These are phyloP conservation scores for Huntiella bhutanensis DNA, from an alignment of 2,329 filamentous ascomycete genomes.

Conservation along the genomic window DNA sequence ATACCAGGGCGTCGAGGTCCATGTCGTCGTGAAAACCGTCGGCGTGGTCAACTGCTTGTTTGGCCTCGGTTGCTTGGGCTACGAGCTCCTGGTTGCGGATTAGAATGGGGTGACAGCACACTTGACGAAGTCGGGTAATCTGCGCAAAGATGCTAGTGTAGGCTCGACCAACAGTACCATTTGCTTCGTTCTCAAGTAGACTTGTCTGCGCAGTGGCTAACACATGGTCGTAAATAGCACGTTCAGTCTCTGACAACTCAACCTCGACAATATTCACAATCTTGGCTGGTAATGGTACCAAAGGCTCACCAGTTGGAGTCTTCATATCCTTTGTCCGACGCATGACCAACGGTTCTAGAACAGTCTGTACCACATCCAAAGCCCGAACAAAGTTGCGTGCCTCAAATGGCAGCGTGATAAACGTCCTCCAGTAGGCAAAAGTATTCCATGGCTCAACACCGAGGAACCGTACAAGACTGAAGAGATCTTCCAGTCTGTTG, in stretches of 20 bases:
- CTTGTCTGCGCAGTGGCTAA: slow-evolving; percentile 65
- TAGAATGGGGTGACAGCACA: slow-evolving; percentile 81
- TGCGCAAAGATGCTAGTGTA: slow-evolving; percentile 97
- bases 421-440: slow-evolving; percentile 98
- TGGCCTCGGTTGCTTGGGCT: slow-evolving; percentile 73
- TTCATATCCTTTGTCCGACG: slow-evolving; percentile 96
- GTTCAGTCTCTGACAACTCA: slow-evolving; percentile 66
- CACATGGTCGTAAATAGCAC: slow-evolving; percentile 84
- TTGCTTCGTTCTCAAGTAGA: slow-evolving; percentile 72
- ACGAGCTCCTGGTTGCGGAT: slow-evolving; percentile 72
- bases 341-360: slow-evolving; percentile 87
- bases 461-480: slow-evolving; percentile 79
- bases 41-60: slow-evolving; percentile 54
- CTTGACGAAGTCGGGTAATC: slow-evolving; percentile 77
- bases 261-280: slow-evolving; percentile 73
- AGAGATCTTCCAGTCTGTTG: slow-evolving; percentile 85
- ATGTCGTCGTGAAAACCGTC: slow-evolving; percentile 85
- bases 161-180: slow-evolving; percentile 82
- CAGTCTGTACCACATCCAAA: slow-evolving; percentile 90
- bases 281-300: slow-evolving; percentile 69
- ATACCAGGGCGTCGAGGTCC: slow-evolving; percentile 74
- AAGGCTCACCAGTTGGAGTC: slow-evolving; percentile 55
- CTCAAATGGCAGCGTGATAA: slow-evolving; percentile 94
- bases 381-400: slow-evolving; percentile 86
- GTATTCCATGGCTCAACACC: slow-evolving; percentile 96